These are phyloP conservation scores for Teratosphaeria pseudoeucalypti DNA, from an alignment of 2,329 filamentous ascomycete species.

Conservation along the genomic window DNA sequence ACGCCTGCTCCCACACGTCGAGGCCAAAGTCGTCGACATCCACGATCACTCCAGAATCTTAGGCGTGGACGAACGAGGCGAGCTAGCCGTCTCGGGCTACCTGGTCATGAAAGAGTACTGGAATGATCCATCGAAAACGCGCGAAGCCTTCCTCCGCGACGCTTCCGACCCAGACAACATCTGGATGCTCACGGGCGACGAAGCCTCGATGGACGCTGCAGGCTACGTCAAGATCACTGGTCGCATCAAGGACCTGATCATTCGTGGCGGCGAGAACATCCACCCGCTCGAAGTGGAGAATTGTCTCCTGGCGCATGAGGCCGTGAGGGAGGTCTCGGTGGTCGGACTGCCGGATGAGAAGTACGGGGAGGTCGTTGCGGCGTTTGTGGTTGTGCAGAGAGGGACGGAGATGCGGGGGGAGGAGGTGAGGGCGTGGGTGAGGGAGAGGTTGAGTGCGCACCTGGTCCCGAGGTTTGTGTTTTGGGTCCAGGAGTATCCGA, in stretches of 20 bases:
- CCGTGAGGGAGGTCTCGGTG: slow-evolving; percentile 66
- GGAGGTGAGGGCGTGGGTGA: slow-evolving; percentile 62
- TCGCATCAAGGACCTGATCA: slow-evolving; percentile 89
- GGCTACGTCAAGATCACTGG: slow-evolving; percentile 86
- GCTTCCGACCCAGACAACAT: slow-evolving; percentile 46
- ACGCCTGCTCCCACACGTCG: slow-evolving; percentile 70
- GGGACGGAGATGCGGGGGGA: slow-evolving; percentile 36
- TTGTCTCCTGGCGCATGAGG: slow-evolving; percentile 62
- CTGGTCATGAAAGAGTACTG: slow-evolving; percentile 87
- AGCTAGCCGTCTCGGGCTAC: slow-evolving; percentile 76
- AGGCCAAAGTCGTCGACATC: slow-evolving; percentile 65
- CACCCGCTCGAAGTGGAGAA: slow-evolving; percentile 90
- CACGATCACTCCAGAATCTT: slow-evolving; percentile 49
- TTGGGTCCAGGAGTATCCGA: slow-evolving; percentile 74
- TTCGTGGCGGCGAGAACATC: slow-evolving; percentile 90
- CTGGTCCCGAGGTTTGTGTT: slow-evolving; percentile 81
- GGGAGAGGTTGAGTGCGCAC: slow-evolving; percentile 59
- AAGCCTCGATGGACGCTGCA: slow-evolving; percentile 70
- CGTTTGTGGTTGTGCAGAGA: slow-evolving; percentile 58
- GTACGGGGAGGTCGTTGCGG: slow-evolving; percentile 79
- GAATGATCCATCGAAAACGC: slow-evolving; percentile 59
- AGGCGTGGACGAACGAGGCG: slow-evolving; percentile 58
- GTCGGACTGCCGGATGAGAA: slow-evolving; percentile 72
- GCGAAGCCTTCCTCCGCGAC: slow-evolving; percentile 54
- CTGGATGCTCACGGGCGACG: slow-evolving; percentile 92